Base-by-base conservation (phyloP, 371 early-diverging fungal species). In the Batkoa obscura region DNA sequence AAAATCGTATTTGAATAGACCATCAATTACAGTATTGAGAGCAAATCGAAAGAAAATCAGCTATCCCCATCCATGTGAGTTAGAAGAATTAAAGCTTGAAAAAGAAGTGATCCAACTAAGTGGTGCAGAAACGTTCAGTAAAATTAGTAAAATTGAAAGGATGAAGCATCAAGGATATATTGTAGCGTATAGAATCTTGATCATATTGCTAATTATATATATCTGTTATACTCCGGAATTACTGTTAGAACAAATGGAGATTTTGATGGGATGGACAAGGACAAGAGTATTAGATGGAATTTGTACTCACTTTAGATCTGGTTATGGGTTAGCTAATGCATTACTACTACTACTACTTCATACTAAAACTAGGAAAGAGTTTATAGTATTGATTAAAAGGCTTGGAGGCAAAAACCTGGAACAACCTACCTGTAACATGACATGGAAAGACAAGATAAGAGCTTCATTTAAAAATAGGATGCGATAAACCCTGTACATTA, bases 291-390 rank as follows among this genome's bases (percentile, higher is more conserved):
- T 45, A 4, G 45, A 45, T n/a, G 10, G 15, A 15, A 45, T 45
- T 23, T 45, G 45, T 45, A 45, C 45, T 45, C 45, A 45, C 45
- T 45, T 45, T 45, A 45, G 45, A 45, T 45, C 45, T n/a, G 4
- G 10, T 15, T 45, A 45, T n/a, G 45, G 45, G 3, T 23, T 45
- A 15, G 45, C 45, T n/a, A 45, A 45, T n/a, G 45, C 45, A 4
- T 15, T 45, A 9, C 17, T 45, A 45, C 15, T 45, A 45, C 45
- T 45, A 4, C 10, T 23, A 3, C n/a, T 45, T 15, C 45, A 45
- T 45, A 45, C 45, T n/a, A 45, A 45, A 4, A 45, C 45, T 4
- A 4, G 45, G 15, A 45, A 23, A 45, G n/a, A n/a, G n/a, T n/a
- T n/a, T n/a, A n/a, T n/a, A n/a, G n/a, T n/a, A n/a, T n/a, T n/a